These are phyloP conservation scores for Kodamaea plutei DNA, from an alignment of 1,139 yeast genomes.

Conservation along the genomic window DNA sequence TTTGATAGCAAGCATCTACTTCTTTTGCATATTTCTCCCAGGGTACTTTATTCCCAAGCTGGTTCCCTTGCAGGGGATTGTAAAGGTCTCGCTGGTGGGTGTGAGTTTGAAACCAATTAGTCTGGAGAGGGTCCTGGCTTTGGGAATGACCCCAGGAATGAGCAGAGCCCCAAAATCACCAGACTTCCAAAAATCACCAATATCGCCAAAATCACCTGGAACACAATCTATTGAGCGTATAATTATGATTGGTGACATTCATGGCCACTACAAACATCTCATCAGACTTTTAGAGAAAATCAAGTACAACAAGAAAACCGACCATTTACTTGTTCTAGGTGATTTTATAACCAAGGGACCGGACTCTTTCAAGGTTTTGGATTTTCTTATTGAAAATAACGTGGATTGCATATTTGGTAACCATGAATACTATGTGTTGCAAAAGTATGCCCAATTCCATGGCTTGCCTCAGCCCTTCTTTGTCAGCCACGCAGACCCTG, in stretches of 20 bases:
- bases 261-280: conserved; percentile 66
- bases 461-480: conserved; percentile 36
- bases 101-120: conserved; percentile 24
- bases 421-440: conserved; percentile 70
- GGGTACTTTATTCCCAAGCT: conserved; percentile 33
- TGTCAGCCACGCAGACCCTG: conserved; percentile 3
- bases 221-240: conserved; percentile 35
- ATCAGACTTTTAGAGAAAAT: conserved; percentile 44
- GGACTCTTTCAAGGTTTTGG: conserved; percentile 63
- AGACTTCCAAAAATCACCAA: conserved; percentile 1
- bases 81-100: conserved; percentile 22
- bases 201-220: background rate
- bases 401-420: conserved; percentile 82
- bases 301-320: conserved; percentile 42
- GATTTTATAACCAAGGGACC: conserved; percentile 87
- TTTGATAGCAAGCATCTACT: conserved; percentile 20
- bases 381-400: conserved; percentile 56
- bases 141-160: conserved; percentile 15
- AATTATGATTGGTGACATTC: conserved; percentile 81
- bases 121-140: conserved; percentile 11
- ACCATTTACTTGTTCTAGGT: conserved; percentile 70
- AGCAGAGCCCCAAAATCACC: conserved; percentile 1
- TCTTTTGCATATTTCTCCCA: conserved; percentile 35
- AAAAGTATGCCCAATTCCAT: conserved; percentile 58
- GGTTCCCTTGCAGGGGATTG: conserved; percentile 23